A percentile compares a stretch with the other conserved stretches of the same genome.
These are phyloP conservation scores for Eimeria zaria DNA, from an alignment of 169 alveolate species.

Conservation along the genomic window DNA sequence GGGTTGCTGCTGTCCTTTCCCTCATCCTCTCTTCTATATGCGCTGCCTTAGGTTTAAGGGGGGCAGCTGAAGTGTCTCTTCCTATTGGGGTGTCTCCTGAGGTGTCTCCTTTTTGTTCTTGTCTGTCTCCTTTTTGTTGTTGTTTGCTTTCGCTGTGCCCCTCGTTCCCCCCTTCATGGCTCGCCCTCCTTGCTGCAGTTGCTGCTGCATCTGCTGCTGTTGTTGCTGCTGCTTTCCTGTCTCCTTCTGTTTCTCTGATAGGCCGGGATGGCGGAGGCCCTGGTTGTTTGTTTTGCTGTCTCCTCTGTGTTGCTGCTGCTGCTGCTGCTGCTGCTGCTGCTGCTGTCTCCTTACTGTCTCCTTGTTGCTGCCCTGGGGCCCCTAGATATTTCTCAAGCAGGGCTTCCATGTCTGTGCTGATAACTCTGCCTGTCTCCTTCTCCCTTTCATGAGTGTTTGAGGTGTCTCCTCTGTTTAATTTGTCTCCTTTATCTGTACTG, in stretches of 20 bases:
- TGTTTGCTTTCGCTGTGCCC: no score
- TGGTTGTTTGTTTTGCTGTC: not conserved
- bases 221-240: no score
- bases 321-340: not conserved
- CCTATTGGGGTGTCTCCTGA: not conserved
- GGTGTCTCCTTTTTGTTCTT: not conserved
- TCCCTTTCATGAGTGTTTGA: not conserved
- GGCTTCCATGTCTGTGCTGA: conserved; percentile 21
- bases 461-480: not conserved
- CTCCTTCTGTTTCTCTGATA: no score
- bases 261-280: not conserved
- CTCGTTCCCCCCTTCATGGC: no score
- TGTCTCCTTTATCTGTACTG: not conserved
- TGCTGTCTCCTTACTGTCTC: conserved; percentile 9
- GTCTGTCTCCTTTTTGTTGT: not conserved
- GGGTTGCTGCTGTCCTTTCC: not conserved
- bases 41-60: no score
- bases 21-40: no score
- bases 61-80: no score
- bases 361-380: not conserved
- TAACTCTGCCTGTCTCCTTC: not conserved
- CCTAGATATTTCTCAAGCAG: conserved; percentile 21
- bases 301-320: not conserved
- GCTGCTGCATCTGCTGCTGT: no score
- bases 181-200: not conserved